These are phyloP conservation scores for Puccinia hordei DNA, from an alignment of 1,284 basidiomycete species.

Conservation along the genomic window DNA sequence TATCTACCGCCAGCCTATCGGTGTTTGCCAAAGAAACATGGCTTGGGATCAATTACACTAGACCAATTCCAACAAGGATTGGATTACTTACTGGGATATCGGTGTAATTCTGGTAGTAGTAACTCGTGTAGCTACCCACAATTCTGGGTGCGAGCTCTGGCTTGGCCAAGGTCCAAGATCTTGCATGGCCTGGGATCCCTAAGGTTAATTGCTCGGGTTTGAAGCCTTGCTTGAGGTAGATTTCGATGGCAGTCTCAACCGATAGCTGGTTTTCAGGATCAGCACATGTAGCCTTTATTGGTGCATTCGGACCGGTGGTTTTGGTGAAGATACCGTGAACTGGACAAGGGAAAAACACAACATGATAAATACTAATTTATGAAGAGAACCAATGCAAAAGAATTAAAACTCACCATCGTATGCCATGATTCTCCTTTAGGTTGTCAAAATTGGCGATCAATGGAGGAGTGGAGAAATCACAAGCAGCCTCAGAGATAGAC, in stretches of 20 bases:
- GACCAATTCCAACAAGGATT: no score
- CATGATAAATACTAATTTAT: not conserved
- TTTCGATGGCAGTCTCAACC: slow-evolving; percentile 22
- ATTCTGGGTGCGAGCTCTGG: slow-evolving; percentile 42
- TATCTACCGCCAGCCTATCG: slow-evolving; percentile 36
- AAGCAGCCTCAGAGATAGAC: not conserved
- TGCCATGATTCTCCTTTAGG: slow-evolving; percentile 36
- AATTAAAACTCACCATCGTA: slow-evolving; percentile 35
- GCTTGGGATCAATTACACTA: no score
- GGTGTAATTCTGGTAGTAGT: slow-evolving; percentile 46
- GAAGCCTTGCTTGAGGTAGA: slow-evolving; percentile 35
- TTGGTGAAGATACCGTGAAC: slow-evolving; percentile 36
- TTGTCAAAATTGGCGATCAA: not conserved
- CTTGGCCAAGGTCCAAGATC: slow-evolving; percentile 22
- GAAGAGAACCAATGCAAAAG: not conserved
- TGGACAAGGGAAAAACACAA: not conserved
- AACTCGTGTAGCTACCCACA: slow-evolving; percentile 37
- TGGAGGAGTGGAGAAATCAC: not conserved
- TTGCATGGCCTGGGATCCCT: slow-evolving; percentile 44
- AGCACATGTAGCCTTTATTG: slow-evolving; percentile 29
- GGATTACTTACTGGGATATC: slow-evolving; percentile 33
- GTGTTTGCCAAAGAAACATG: not conserved
- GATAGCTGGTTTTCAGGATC: slow-evolving; percentile 34
- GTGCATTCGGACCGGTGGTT: slow-evolving; percentile 42
- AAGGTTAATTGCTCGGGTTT: slow-evolving; percentile 23